Evolutionary conservation across 2,329 filamentous ascomycete species (phyloP), one percentile per base, ranked within the genome.

Genomic region (Stagonosporopsis rhizophila): DNA sequence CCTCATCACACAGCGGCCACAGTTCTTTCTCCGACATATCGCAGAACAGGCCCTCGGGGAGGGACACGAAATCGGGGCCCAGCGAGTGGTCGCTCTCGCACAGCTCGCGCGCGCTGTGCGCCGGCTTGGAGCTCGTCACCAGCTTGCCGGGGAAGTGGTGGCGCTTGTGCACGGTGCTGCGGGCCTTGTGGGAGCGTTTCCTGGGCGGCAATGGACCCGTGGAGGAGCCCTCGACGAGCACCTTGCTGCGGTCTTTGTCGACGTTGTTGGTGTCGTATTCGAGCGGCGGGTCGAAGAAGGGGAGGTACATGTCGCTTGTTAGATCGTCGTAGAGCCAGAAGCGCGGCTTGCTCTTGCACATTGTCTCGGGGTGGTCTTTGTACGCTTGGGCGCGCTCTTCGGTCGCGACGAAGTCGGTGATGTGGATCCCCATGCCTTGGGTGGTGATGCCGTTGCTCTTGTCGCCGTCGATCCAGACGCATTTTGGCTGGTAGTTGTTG

Each of bases 61-160:
- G 47, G 7, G 71, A 74, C 22, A 73, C 70, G 23, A 74, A 69
- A 48, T 75, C 71, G 11, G 71, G 73, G 8, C 73, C 74, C 4
- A 63, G 56, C 28, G 71, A 73, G 6, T 54, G 69, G 6, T 54
- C 32, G 23, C 58, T 65, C 55, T 70, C 52, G 58, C 74, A 77
- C 8, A 76, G 63, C 44, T 46, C 44, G 6, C 28, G 30, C 3
- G 73, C 74, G 44, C 61, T 72, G 48, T 75, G 72, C 25, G 67
- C 55, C 30, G 70, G 58, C n/a, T 63, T 46, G 4, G 41, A 39
- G 46, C 53, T 58, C 12, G 25, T 57, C 15, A 57, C 35, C 1
- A 60, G 35, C 22, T 32, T 47, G 9, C 57, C 52, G 6, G 40
- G 53, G 48, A 60, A 56, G 11, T 49, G 49, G 28, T 47, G 44